A percentile compares a stretch with the other conserved stretches of the same genome.
Conservation (phyloP, 1,284 basidiomycete species). For the Apiotrichum sp. region DNA sequence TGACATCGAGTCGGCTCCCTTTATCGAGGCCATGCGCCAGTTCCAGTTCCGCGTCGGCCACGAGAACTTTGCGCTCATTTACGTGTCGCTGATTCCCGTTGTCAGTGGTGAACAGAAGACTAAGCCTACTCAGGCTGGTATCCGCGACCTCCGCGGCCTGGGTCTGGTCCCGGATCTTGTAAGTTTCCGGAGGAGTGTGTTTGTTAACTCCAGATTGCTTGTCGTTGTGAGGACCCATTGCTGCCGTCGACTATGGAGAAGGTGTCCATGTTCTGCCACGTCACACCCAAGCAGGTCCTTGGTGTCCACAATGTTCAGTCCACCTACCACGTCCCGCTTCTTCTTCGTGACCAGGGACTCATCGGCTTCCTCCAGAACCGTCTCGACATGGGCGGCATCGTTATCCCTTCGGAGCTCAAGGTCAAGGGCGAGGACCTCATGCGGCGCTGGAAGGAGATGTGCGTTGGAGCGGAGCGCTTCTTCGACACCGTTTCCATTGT, state of each 20-base stretch:
- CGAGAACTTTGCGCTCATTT: conserved; percentile 95
- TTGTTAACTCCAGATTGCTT: conserved; percentile 65
- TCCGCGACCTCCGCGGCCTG: conserved; percentile 87
- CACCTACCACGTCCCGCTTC: conserved; percentile 93
- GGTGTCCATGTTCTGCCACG: conserved; percentile 99
- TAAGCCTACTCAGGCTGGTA: conserved; percentile 96
- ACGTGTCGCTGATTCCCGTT: conserved; percentile 96
- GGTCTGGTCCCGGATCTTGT: conserved; percentile 90
- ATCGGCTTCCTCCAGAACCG: conserved; percentile 76
- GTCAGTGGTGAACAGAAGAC: conserved; percentile 99
- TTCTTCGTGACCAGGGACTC: conserved; percentile 88
- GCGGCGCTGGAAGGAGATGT: conserved; percentile 75
- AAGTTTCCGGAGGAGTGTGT: conserved; percentile 30
- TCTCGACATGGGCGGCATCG: conserved; percentile 63
- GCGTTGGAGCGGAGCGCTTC: conserved; percentile 79
- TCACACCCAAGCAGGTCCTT: conserved; percentile 84
- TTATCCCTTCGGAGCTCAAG: conserved; percentile 56
- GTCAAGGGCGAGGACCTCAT: conserved; percentile 62
- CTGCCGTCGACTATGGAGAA: conserved; percentile 83
- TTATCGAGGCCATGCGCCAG: conserved; percentile 97
- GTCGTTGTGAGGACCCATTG: conserved; percentile 65
- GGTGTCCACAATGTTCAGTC: conserved; percentile 95
- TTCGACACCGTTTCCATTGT: conserved; percentile 87
- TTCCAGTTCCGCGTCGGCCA: conserved; percentile 98
- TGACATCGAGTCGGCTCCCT: conserved; percentile 94